Conservation (phyloP, 352 stramenopile species). For the Globisporangium abappressorium region DNA sequence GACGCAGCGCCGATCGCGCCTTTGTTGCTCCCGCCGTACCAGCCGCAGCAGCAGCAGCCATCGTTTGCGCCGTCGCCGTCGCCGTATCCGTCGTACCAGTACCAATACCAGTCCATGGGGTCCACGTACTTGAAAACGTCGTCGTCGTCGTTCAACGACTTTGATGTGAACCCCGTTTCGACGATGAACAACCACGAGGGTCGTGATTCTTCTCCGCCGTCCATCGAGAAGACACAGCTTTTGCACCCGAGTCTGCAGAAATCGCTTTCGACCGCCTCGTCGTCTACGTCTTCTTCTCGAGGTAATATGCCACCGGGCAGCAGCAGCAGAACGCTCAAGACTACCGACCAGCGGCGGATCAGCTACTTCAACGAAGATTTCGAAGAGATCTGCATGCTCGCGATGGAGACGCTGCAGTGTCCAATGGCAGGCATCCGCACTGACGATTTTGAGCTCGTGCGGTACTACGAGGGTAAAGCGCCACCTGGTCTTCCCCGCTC, state of each 20-base stretch:
- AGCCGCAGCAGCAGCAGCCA: not conserved
- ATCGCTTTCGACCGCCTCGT: slow-evolving; percentile 25
- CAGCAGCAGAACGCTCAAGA: slow-evolving; percentile 32
- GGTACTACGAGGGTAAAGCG: slow-evolving; percentile 65
- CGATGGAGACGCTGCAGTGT: slow-evolving; percentile 84
- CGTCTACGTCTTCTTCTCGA: slow-evolving; percentile 23
- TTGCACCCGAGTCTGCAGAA: slow-evolving; percentile 20
- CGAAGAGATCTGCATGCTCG: slow-evolving; percentile 85
- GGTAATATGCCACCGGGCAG: slow-evolving; percentile 22
- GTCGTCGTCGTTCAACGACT: slow-evolving; percentile 45
- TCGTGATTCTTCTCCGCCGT: not conserved
- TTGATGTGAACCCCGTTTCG: slow-evolving; percentile 34
- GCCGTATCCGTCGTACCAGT: slow-evolving; percentile 2
- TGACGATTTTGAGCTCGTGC: slow-evolving; percentile 85
- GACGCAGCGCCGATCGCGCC: slow-evolving; percentile 14
- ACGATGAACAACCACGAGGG: not conserved
- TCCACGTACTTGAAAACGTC: slow-evolving; percentile 28
- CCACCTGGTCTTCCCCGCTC: slow-evolving; percentile 60
- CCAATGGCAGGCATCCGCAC: slow-evolving; percentile 87
- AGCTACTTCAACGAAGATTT: slow-evolving; percentile 89
- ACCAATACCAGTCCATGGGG: slow-evolving; percentile 6
- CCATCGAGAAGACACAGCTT: slow-evolving; percentile 13
- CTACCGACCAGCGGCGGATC: slow-evolving; percentile 40
- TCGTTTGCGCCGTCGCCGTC: not conserved
- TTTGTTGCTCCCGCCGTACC: slow-evolving; percentile 1